phyloP scores from a whole-genome alignment of 2,329 filamentous ascomycete genomes.

The Incumbomyces lentus region DNA sequence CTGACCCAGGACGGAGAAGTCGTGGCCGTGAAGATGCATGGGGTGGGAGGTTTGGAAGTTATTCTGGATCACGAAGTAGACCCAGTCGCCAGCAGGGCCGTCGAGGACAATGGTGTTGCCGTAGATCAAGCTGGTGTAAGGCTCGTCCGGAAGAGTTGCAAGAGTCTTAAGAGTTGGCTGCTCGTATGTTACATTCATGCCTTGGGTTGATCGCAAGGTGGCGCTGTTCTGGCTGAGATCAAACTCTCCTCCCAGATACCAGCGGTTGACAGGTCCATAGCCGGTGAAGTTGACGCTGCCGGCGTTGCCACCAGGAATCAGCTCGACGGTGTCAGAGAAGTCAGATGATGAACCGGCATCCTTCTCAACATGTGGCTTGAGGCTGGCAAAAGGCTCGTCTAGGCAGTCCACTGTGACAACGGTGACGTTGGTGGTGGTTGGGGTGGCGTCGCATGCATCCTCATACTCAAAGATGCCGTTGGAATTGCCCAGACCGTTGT shows the following conservation, averaged over 20 bases:
- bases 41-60: conserved; percentile 38
- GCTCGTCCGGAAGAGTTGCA: conserved; percentile 11
- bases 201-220: conserved; percentile 7
- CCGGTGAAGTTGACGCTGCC: conserved; percentile 10
- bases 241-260: conserved; percentile 10
- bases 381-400: conserved; percentile 17
- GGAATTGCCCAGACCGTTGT: conserved; percentile 14
- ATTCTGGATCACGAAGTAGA: conserved; percentile 21
- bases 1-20: conserved; percentile 55
- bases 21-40: conserved; percentile 61
- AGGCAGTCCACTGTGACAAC: conserved; percentile 11
- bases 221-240: conserved; percentile 11
- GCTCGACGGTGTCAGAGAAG: conserved; percentile 10
- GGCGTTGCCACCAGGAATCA: conserved; percentile 18
- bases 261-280: conserved; percentile 14
- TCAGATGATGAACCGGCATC: conserved; percentile 9
- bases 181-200: conserved; percentile 12
- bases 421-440: conserved; percentile 9
- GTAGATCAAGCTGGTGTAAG: conserved; percentile 17
- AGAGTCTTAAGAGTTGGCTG: conserved; percentile 17
- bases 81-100: conserved; percentile 13
- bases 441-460: conserved; percentile 9
- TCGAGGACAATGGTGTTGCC: conserved; percentile 15
- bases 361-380: conserved; percentile 12
- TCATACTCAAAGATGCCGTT: conserved; percentile 18